Base-by-base conservation (phyloP, 805 yeast species). In the Kuraishia hungarica region DNA sequence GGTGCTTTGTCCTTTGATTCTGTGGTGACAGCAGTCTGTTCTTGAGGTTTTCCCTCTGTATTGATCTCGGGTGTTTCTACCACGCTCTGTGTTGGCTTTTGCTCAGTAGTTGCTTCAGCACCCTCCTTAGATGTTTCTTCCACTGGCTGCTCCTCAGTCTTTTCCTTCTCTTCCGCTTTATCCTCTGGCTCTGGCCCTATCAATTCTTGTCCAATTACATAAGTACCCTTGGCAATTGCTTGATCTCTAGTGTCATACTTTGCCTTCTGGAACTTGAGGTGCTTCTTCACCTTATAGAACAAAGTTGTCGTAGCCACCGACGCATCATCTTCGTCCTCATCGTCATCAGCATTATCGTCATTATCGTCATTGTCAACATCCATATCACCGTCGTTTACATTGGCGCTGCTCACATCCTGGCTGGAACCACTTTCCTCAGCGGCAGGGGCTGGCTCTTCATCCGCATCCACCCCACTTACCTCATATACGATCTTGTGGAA, bases 401-500 rank as follows among this genome's bases (percentile, higher is more conserved):
- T 21, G 17, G 50, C 22, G 21, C 11, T 35, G 3, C n/a, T 47
- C 24, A n/a, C n/a, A n/a, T 47, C 21, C 21, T 47, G 24, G 7
- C 3, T 11, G 4, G 21, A 5, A 43, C 10, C 13, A 3, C 24
- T 22, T 2, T 20, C 49, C 4, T 47, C 49, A 4, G 49, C 21
- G 15, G 24, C 49, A 22, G 49, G 49, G 13, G n/a, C 49, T 19
- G 49, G 24, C 22, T 22, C 49, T 22, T 21, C 24, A 11, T 19
- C 49, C 21, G 49, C 22, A 35, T 19, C 17, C 47, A 55, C 53
- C 13, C 67, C 67, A 22, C 58, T 58, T 20, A 65, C 63, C 58
- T 65, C 69, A 55, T 63, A 66, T 11, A 66, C 56, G 8, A 52
- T 11, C 51, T 56, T 59, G 47, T 55, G 49, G 54, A 59, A 64